Evolutionary conservation across 2,329 filamentous ascomycete species (phyloP).

Genomic region (Neocucurbitaria cava): DNA sequence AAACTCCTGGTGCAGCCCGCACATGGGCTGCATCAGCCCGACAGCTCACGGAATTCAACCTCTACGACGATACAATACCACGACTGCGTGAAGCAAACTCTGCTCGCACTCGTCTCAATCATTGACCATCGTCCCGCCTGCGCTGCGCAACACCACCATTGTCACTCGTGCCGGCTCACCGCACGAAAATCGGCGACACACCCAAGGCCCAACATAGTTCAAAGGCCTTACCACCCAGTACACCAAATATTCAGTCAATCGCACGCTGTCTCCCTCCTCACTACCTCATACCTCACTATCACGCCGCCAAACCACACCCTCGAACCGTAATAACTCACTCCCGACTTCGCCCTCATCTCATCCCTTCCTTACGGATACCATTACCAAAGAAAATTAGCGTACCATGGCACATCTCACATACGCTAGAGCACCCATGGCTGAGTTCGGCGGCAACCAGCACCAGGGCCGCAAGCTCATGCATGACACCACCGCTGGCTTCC

Average conservation of each 20-base stretch:
- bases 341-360: slow-evolving; percentile 3
- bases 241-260: slow-evolving; percentile 36
- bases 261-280: slow-evolving; percentile 30
- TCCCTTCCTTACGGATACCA: slow-evolving; percentile 5
- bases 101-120: slow-evolving; percentile 41
- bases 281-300: slow-evolving; percentile 6
- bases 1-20: slow-evolving; percentile 58
- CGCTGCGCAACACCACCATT: slow-evolving; percentile 38
- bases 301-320: slow-evolving; percentile 3
- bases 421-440: slow-evolving; percentile 29
- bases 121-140: slow-evolving; percentile 45
- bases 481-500: slow-evolving; percentile 26
- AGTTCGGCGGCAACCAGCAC: slow-evolving; percentile 39
- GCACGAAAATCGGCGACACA: slow-evolving; percentile 44
- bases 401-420: slow-evolving; percentile 40
- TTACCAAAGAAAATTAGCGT: slow-evolving; percentile 5
- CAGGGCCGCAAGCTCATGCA: slow-evolving; percentile 40
- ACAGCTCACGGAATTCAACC: slow-evolving; percentile 77
- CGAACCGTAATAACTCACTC: neutral
- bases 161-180: slow-evolving; percentile 39
- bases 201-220: slow-evolving; percentile 45
- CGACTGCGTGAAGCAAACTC: slow-evolving; percentile 44
- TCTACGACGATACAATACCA: slow-evolving; percentile 51
- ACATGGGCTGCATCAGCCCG: slow-evolving; percentile 65
- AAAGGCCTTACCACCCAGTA: slow-evolving; percentile 43